Evolutionary conservation across 352 stramenopile genomes (phyloP).

Genomic region (Phytophthora tentaculata): DNA sequence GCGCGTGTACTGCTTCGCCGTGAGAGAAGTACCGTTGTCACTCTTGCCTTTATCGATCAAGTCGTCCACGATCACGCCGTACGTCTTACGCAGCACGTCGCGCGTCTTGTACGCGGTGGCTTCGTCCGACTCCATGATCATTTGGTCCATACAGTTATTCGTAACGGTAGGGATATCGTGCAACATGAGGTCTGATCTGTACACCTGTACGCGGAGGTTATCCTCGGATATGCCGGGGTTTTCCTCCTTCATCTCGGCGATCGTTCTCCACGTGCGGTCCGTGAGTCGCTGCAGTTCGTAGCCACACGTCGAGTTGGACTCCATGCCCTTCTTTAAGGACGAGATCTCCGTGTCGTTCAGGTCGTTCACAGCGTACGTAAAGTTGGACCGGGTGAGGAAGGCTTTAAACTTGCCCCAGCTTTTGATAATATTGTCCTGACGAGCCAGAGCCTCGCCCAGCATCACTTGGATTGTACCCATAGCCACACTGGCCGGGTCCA

Average conservation of each 20-base stretch:
- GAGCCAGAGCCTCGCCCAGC: constrained; percentile 30
- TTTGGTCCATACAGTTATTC: constrained; percentile 48
- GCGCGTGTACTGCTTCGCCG: constrained; percentile 37
- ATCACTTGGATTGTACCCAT: constrained; percentile 35
- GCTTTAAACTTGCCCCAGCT: constrained; percentile 38
- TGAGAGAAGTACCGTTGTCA: constrained; percentile 42
- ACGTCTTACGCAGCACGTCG: constrained; percentile 38
- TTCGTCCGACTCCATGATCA: constrained; percentile 38
- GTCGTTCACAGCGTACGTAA: constrained; percentile 39
- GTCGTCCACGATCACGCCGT: constrained; percentile 40
- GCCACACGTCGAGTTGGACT: constrained; percentile 42
- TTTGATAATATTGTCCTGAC: constrained; percentile 25
- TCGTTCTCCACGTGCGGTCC: constrained; percentile 37
- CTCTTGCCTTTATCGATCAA: constrained; percentile 34
- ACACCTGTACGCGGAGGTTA: constrained; percentile 27
- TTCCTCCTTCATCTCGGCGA: constrained; percentile 34
- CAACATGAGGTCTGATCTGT: constrained; percentile 40
- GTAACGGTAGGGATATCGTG: constrained; percentile 37
- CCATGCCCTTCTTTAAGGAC: constrained; percentile 41
- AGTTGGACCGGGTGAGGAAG: constrained; percentile 31
- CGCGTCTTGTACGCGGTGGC: constrained; percentile 38
- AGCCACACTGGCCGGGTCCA: constrained; percentile 32
- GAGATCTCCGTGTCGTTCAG: constrained; percentile 44
- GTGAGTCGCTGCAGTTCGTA: constrained; percentile 44
- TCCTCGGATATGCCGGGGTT: constrained; percentile 23